These are phyloP conservation scores for Tuctoria greenei DNA, from an alignment of 176 grass and related monocot genomes.

Conservation along the genomic window DNA sequence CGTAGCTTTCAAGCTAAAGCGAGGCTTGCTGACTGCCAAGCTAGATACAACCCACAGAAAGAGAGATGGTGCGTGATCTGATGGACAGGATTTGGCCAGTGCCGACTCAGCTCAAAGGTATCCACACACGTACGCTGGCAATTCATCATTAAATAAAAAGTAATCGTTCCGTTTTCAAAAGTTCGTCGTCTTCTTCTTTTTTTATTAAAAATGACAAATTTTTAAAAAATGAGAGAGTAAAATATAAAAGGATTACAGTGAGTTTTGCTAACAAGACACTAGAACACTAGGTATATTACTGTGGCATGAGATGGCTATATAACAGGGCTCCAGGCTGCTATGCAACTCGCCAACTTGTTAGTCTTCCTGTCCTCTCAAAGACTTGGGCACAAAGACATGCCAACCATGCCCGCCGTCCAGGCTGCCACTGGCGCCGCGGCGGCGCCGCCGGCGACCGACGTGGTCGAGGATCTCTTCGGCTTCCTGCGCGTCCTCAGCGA, in stretches of 20 bases:
- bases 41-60: not conserved
- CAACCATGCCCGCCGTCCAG: slow-evolving; percentile 38
- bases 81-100: slow-evolving; percentile 5
- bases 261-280: too few relatives aligned
- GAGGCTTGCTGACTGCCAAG: not conserved
- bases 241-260: too few relatives aligned
- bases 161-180: too few relatives aligned
- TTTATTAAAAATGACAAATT: too few relatives aligned
- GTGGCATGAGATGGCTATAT: slow-evolving; percentile 17
- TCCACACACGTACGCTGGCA: not conserved
- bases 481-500: slow-evolving; percentile 47
- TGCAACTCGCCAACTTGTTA: not conserved
- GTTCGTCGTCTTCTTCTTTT: too few relatives aligned
- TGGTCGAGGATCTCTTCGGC: slow-evolving; percentile 42
- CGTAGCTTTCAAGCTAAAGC: slow-evolving; percentile 30
- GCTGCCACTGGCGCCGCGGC: not conserved
- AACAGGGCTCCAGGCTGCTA: not conserved
- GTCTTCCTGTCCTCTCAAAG: not conserved
- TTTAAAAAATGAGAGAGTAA: too few relatives aligned
- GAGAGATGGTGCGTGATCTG: not conserved
- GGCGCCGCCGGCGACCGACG: not conserved
- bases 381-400: not conserved
- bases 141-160: not conserved
- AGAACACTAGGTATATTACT: too few relatives aligned
- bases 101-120: not conserved